Base-by-base conservation (phyloP, 2,329 filamentous ascomycete species). In the Fusarium sp. region DNA sequence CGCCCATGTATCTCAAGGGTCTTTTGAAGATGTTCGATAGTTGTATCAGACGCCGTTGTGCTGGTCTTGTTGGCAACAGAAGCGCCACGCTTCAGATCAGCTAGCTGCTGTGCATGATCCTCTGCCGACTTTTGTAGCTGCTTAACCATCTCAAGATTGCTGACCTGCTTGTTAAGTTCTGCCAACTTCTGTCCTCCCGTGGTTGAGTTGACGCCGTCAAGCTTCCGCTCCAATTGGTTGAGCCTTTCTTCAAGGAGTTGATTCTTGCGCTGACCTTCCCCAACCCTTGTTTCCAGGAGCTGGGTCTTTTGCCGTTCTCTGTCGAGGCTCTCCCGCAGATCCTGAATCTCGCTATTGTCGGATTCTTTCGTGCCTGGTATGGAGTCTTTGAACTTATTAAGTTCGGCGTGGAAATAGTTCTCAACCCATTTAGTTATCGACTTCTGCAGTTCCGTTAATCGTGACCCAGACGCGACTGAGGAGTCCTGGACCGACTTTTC, bases 191-290 rank as follows among this genome's bases (percentile, higher is more conserved):
- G 58, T 15, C 40, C 35, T 27, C 37, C 29, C 20, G 36, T 42
- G 11, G 23, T 33, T 17, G 56, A 46, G 33, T 56, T 33, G 29
- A 50, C 37, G 4, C 76, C 64, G 11, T 76, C 71, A 10, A 75
- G 53, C 29, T 70, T 72, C 11, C 59, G 58, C 39, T 75, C 72
- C 9, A 80, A 65, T 11, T 37, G 52, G 8, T 68, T 61, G 20
- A 69, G 27, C 23, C 52, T 69, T 20, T 70, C 56, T 25, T 25
- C 25, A 5, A 25, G 23, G 8, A 25, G 23, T 25, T 25, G 23
- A 8, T 8, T 25, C 8, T 25, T 25, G 23, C 23, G 23, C 23
- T 25, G 23, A 25, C 23, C 23, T 25, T 25, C 23, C 8, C 8
- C 23, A 25, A 25, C 23, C 23, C 8, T 25, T 25, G 23, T 25